These are phyloP conservation scores for Metschnikowia amazonensis DNA, from an alignment of 805 yeast species.

Conservation along the genomic window DNA sequence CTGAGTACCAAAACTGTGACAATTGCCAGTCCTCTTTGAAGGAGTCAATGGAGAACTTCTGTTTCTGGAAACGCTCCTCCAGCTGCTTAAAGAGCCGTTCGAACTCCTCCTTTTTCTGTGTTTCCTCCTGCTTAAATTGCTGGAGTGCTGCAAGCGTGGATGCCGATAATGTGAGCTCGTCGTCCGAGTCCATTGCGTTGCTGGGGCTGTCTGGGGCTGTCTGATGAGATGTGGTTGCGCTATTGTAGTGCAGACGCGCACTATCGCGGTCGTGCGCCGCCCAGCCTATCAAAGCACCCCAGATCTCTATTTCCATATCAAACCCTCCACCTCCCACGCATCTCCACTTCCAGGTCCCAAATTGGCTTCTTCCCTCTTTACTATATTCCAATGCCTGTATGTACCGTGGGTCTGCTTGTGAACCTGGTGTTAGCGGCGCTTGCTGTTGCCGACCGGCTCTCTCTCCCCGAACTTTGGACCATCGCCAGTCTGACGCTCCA, in stretches of 20 bases:
- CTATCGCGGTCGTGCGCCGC: slow-evolving; percentile 4
- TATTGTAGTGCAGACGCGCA: neutral
- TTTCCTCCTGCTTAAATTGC: slow-evolving; percentile 66
- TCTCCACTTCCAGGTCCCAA: too few relatives aligned
- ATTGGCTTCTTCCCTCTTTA: neutral
- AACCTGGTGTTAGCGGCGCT: slow-evolving; percentile 12
- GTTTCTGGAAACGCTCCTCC: slow-evolving; percentile 50
- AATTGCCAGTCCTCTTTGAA: slow-evolving; percentile 93
- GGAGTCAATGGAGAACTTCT: slow-evolving; percentile 55
- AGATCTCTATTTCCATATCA: neutral
- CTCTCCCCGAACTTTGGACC: slow-evolving; percentile 15
- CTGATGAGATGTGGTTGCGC: neutral
- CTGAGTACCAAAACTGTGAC: slow-evolving; percentile 88
- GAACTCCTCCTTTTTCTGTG: slow-evolving; percentile 52
- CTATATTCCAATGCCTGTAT: slow-evolving; percentile 12
- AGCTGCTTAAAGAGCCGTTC: slow-evolving; percentile 51
- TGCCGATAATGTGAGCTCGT: slow-evolving; percentile 43
- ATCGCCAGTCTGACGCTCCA: slow-evolving; percentile 6
- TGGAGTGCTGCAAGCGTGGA: slow-evolving; percentile 53
- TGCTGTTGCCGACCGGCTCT: slow-evolving; percentile 17
- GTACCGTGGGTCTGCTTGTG: slow-evolving; percentile 17
- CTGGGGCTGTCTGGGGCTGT: too few relatives aligned
- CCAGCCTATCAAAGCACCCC: neutral
- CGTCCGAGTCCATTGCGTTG: slow-evolving; percentile 37
- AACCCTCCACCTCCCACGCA: too few relatives aligned